Percentiles rank a stretch among this genome's conserved stretches.
Conservation (phyloP, 306 rosid genomes). For the Pterocarpus macrocarpus region DNA sequence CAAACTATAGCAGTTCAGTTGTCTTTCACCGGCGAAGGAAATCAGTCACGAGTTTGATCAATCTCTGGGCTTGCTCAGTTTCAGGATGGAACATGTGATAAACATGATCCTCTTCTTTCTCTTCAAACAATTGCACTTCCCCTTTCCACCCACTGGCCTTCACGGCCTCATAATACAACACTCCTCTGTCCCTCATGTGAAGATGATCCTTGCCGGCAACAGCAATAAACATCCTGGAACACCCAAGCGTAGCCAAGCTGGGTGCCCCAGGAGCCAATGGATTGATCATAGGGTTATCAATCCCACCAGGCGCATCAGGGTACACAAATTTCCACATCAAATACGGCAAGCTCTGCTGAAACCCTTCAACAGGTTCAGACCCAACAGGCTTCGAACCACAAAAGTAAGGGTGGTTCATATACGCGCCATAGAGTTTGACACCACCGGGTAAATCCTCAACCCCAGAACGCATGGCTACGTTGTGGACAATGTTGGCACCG, state of each 20-base stretch:
- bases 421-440: constrained; percentile 47
- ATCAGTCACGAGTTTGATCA: constrained; percentile 19
- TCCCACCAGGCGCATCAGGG: constrained; percentile 46
- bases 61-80: not conserved
- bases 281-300: constrained; percentile 52
- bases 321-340: constrained; percentile 44
- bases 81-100: constrained; percentile 10
- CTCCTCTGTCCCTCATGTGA: constrained; percentile 38
- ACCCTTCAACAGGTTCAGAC: constrained; percentile 18
- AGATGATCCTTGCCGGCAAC: constrained; percentile 46
- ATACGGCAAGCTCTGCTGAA: not conserved
- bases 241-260: constrained; percentile 45
- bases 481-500: constrained; percentile 60
- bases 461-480: constrained; percentile 57
- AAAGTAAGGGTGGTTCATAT: constrained; percentile 58
- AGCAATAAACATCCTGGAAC: constrained; percentile 43
- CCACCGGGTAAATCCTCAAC: constrained; percentile 52
- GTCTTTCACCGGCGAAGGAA: constrained; percentile 30
- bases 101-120: constrained; percentile 39
- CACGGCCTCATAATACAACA: constrained; percentile 38
- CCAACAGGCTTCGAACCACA: constrained; percentile 54
- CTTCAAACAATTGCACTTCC: constrained; percentile 34
- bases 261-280: constrained; percentile 47
- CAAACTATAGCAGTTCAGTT: not conserved
- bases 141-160: constrained; percentile 53